A percentile compares a stretch with the other conserved stretches of the same genome.
phyloP scores from a whole-genome alignment of 495 filamentous ascomycete species.

The Penicillium desertorum region DNA sequence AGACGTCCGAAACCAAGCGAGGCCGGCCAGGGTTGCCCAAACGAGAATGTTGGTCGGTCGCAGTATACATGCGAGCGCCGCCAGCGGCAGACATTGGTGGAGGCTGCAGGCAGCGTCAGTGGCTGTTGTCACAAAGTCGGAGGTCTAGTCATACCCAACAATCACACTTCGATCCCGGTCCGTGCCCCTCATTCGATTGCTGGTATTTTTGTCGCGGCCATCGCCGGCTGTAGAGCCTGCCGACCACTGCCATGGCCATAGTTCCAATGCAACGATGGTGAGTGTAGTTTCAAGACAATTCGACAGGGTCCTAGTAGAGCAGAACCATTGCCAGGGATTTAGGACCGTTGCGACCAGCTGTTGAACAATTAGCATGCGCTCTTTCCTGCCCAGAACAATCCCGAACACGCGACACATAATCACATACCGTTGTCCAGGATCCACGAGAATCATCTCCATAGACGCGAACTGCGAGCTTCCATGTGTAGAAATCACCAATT shows the following conservation, averaged over 20 bases:
- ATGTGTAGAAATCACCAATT: slow-evolving; percentile 82
- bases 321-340: slow-evolving; percentile 97
- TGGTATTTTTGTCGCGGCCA: slow-evolving; percentile 10
- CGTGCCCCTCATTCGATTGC: slow-evolving; percentile 10
- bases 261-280: slow-evolving; percentile 73
- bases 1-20: slow-evolving; percentile 44
- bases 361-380: slow-evolving; percentile 10
- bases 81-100: slow-evolving; percentile 67
- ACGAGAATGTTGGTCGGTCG: slow-evolving; percentile 88
- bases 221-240: slow-evolving; percentile 10
- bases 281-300: slow-evolving; percentile 90
- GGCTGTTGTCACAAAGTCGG: slow-evolving; percentile 5
- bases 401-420: background rate
- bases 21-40: slow-evolving; percentile 62
- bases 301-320: slow-evolving; percentile 86
- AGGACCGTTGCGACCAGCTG: slow-evolving; percentile 65
- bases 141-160: slow-evolving; percentile 11
- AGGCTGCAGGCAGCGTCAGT: slow-evolving; percentile 41
- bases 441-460: slow-evolving; percentile 65
- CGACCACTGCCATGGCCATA: slow-evolving; percentile 83
- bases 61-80: slow-evolving; percentile 80
- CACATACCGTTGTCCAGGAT: slow-evolving; percentile 68
- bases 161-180: slow-evolving; percentile 13
- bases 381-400: background rate
- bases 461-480: slow-evolving; percentile 71